Evolutionary conservation across 75 land plant genomes (phyloP), one percentile per base, ranked within the genome.

Genomic region (Pseudotsuga menziesii): DNA sequence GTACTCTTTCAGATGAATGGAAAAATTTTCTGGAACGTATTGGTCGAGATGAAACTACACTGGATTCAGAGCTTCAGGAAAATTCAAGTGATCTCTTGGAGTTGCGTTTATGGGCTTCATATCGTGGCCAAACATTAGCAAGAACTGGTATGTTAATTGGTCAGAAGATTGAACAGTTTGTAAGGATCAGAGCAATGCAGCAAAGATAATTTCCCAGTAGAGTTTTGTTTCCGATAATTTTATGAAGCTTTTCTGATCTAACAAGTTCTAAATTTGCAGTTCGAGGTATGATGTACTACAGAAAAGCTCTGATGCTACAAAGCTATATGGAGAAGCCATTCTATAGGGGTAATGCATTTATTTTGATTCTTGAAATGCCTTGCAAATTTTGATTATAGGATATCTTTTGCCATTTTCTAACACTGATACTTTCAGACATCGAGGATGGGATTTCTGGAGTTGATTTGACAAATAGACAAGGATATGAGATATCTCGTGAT

Each of bases 221-320:
- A 39, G 3, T n/a, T 69, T 39, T 20, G 11, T n/a, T 41, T 41
- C 9, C 39, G 48, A 16, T 17, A 39, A 41, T 12, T 36, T 20
- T 39, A 19, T 69, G 52, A 20, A 23, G 72, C 2, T 3, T 54
- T 58, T 27, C 6, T 54, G 27, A 58, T 79, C 25, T 16, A 59
- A 20, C 36, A 19, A 19, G 52, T 69, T 39, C 3, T 69, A 4
- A 39, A 69, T 41, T 20, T 85, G 78, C 93, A 96, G 99, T 96
- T 67, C 92, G 99, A 84, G 99, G 99, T 57, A 96, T 96, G 99
- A 96, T 96, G 99, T 96, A 96, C 75, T 96, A 96, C 56, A 94
- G 94, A 82, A 92, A 89, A 71, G 98, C 99, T 15, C 83, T 96
- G 16, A 89, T 96, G 80, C 77, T 96, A 8, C 99, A 96, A 74